phyloP scores from a whole-genome alignment of 176 grass and related monocot species.

The Musa itinerans region DNA sequence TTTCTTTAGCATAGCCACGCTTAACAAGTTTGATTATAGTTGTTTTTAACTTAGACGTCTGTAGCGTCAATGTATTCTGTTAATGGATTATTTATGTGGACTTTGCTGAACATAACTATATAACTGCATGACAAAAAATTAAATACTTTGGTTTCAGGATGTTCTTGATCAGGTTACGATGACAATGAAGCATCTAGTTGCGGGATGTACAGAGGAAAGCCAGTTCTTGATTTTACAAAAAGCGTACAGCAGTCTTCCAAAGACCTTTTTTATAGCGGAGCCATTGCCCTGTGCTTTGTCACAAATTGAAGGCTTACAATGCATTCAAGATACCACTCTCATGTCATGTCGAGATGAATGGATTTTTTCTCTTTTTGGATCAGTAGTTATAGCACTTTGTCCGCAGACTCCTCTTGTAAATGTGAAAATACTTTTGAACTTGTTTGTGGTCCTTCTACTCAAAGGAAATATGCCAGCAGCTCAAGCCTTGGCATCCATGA shows the following conservation, averaged over 20 bases:
- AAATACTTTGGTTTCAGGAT: slow-evolving; percentile 43
- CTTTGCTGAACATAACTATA: not conserved
- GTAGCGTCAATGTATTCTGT: not conserved
- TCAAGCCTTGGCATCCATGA: slow-evolving; percentile 77
- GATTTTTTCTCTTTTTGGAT: slow-evolving; percentile 63
- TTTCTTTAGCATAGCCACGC: not conserved
- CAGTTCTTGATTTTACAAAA: slow-evolving; percentile 76
- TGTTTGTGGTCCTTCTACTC: slow-evolving; percentile 55
- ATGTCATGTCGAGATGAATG: slow-evolving; percentile 39
- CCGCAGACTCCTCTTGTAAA: slow-evolving; percentile 60
- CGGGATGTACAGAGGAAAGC: slow-evolving; percentile 49
- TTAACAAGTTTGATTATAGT: not conserved
- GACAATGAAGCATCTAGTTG: slow-evolving; percentile 79
- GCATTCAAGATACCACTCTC: slow-evolving; percentile 1
- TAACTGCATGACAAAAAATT: not conserved
- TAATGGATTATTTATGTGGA: not conserved
- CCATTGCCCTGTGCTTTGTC: slow-evolving; percentile 22
- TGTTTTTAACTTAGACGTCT: not conserved
- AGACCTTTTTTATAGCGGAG: slow-evolving; percentile 31
- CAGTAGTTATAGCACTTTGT: slow-evolving; percentile 55
- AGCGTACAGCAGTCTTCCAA: slow-evolving; percentile 45
- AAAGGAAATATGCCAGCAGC: slow-evolving; percentile 65
- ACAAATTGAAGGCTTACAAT: slow-evolving; percentile 30
- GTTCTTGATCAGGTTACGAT: slow-evolving; percentile 52
- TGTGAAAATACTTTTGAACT: slow-evolving; percentile 39